Base-by-base conservation (phyloP, 2,329 filamentous ascomycete genomes). In the Monosporascus sp. region DNA sequence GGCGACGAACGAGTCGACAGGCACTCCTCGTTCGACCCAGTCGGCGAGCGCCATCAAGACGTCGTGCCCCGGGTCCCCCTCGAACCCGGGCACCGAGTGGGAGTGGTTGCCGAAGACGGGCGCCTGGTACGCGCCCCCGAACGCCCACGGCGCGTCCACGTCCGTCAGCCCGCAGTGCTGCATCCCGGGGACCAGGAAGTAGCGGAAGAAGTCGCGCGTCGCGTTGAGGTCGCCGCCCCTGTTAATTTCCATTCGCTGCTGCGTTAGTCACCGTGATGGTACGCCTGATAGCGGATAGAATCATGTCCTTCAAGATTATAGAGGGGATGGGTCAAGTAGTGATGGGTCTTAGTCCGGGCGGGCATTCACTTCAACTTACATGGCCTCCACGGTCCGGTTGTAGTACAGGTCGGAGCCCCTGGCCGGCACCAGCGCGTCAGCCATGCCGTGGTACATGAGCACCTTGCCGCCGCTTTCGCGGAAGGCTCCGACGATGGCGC, bases 181-280 rank as follows among this genome's bases (percentile, higher is more conserved):
- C 75, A 81, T 78, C 0, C 80, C 80, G 0, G 78, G 78, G n/a
- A 83, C 72, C 20, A 67, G 69, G 60, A 82, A 82, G 59, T 77
- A 75, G 0, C 70, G 65, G 64, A 79, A 85, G 62, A 78, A 78
- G 9, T 77, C 72, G 2, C 75, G 77, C 20, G 77, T 73, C 8
- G 50, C 54, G 15, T 60, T 59, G 37, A 65, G 48, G 15, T 65
- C 59, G 3, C 66, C 61, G 1, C 62, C 63, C 43, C 43, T 46
- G 43, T 35, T 11, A 35, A 14, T 35, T 35, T 31, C 2, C 31
- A 14, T 35, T 35, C 31, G 11, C 31, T 14, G 31, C 31, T 35
- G 9, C 31, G 31, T 14, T 5, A 35, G 31, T 35, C 9, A 14
- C 4, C 11, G 9, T 35, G 9, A 35, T 35, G 9, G 31, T 35